Evolutionary conservation across 306 rosid species (phyloP).

Genomic region (Cucurbita ficifolia): DNA sequence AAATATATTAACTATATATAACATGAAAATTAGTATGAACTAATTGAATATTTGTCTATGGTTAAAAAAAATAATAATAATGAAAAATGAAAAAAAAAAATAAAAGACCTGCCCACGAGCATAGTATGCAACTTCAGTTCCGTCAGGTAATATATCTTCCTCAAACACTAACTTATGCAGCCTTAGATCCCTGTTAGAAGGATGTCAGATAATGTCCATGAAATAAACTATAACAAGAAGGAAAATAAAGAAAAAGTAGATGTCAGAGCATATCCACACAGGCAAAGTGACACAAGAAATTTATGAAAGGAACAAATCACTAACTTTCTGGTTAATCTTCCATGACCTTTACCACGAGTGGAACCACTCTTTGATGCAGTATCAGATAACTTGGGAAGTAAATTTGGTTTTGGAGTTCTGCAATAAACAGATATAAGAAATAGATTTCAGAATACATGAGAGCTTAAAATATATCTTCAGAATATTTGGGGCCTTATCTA

Average conservation of each 20-base stretch:
- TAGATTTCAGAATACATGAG: background rate
- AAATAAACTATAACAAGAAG: background rate
- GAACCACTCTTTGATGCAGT: constrained; percentile 34
- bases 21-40: background rate
- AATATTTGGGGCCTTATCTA: background rate
- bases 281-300: background rate
- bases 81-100: background rate
- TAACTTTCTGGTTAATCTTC: constrained; percentile 77
- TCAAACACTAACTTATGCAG: constrained; percentile 84
- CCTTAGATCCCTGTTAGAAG: constrained; percentile 54
- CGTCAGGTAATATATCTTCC: constrained; percentile 61
- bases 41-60: background rate
- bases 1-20: background rate
- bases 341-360: constrained; percentile 53
- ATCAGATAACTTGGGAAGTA: constrained; percentile 19
- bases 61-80: too few species aligned
- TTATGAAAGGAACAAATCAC: constrained; percentile 12
- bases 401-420: constrained; percentile 37
- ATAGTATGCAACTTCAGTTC: constrained; percentile 73
- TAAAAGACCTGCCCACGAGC: constrained; percentile 56
- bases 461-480: too few species aligned
- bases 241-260: background rate
- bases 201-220: background rate
- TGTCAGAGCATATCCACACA: background rate
- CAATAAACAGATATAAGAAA: background rate